These are phyloP conservation scores for Tilletia caries DNA, from an alignment of 1,284 basidiomycete species.

Conservation along the genomic window DNA sequence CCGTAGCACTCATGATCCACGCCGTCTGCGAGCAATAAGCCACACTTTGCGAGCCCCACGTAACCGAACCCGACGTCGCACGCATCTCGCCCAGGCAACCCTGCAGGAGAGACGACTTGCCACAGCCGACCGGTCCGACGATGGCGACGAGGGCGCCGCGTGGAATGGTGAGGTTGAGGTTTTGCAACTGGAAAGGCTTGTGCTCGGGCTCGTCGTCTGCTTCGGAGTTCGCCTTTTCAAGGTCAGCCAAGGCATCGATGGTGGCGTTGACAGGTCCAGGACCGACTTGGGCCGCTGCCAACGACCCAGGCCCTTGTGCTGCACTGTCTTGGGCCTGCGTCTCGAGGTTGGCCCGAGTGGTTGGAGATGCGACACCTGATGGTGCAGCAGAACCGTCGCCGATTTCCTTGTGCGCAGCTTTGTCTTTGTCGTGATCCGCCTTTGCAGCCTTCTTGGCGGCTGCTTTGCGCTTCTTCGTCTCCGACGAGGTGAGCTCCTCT, in stretches of 20 bases:
- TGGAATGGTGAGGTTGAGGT: constrained; percentile 33
- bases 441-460: constrained; percentile 9
- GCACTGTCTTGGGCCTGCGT: not conserved
- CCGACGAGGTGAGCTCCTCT: not conserved
- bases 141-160: constrained; percentile 29
- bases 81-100: constrained; percentile 51
- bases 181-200: constrained; percentile 38
- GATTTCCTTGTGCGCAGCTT: not conserved
- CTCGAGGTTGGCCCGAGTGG: not conserved
- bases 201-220: constrained; percentile 19
- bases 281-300: not conserved
- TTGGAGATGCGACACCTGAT: not conserved
- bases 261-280: not conserved
- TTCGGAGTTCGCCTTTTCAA: not conserved
- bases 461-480: not conserved
- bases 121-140: constrained; percentile 50
- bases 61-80: constrained; percentile 33
- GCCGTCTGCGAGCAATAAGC: constrained; percentile 79
- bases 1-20: constrained; percentile 81
- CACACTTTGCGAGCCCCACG: constrained; percentile 55
- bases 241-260: not conserved
- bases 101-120: constrained; percentile 48
- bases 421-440: not conserved
- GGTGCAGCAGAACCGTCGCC: not conserved
- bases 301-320: not conserved